A percentile compares a stretch with the other conserved stretches of the same genome.
Evolutionary conservation across 345 rosid species (phyloP).

Genomic region (Linum tenue): DNA sequence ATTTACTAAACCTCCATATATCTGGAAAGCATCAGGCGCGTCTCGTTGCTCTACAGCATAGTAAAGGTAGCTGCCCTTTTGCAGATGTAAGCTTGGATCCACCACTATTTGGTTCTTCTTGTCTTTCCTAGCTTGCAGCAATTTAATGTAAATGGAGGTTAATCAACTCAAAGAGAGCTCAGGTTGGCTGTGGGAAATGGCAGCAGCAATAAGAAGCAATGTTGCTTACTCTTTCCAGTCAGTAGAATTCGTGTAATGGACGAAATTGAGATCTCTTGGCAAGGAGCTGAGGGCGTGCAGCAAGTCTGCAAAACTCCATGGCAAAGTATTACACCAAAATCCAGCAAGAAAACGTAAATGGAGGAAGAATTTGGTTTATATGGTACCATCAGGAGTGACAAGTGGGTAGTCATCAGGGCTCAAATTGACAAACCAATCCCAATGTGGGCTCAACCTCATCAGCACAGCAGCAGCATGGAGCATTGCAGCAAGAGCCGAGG

Average conservation of each 20-base stretch:
- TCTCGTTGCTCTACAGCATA: conserved; percentile 26
- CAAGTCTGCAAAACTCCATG: conserved; percentile 18
- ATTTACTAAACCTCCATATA: conserved; percentile 24
- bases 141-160: neutral
- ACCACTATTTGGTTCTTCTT: conserved; percentile 23
- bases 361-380: neutral
- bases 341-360: neutral
- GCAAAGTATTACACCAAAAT: neutral
- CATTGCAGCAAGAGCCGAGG: conserved; percentile 27
- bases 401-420: conserved; percentile 30
- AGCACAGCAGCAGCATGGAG: conserved; percentile 36
- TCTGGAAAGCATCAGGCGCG: conserved; percentile 27
- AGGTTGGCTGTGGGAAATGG: neutral
- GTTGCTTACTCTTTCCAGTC: conserved; percentile 25
- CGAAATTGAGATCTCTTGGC: conserved; percentile 33
- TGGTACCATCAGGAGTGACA: conserved; percentile 25
- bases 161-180: neutral
- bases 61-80: conserved; percentile 21
- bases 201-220: no score
- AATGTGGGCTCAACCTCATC: conserved; percentile 18
- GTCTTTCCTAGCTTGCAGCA: conserved; percentile 13
- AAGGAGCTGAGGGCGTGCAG: conserved; percentile 31
- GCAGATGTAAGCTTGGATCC: conserved; percentile 29
- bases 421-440: conserved; percentile 39
- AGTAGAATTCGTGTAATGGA: conserved; percentile 12